A percentile compares a stretch with the other conserved stretches of the same genome.
phyloP scores from a whole-genome alignment of 106 monocot species.

The Dendrobium chrysotoxum region DNA sequence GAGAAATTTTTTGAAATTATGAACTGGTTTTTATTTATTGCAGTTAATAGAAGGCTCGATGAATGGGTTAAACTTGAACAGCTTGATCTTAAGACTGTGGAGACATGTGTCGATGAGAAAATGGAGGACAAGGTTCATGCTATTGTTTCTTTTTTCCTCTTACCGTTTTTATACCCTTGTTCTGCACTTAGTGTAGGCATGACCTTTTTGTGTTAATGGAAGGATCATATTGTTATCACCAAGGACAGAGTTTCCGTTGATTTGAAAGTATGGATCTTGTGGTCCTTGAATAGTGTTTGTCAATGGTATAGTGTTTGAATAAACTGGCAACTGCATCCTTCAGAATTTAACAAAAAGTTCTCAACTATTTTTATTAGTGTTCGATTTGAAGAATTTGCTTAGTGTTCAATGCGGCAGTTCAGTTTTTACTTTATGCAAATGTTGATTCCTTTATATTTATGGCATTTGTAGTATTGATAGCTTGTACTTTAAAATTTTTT shows the following conservation, averaged over 20 bases:
- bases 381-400: neutral
- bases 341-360: neutral
- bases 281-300: too few relatives aligned
- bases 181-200: too few relatives aligned
- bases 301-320: neutral
- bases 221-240: neutral
- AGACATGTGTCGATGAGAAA: constrained; percentile 83
- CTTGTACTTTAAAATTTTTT: neutral
- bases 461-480: neutral
- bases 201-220: neutral
- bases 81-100: constrained; percentile 94
- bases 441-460: neutral
- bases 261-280: neutral
- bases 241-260: neutral
- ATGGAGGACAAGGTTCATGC: constrained; percentile 76
- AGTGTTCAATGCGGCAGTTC: neutral
- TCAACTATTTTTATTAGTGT: neutral
- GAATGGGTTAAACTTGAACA: constrained; percentile 98
- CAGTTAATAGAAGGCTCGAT: constrained; percentile 98
- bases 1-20: neutral
- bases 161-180: too few relatives aligned
- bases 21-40: neutral
- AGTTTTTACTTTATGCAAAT: neutral
- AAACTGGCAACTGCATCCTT: neutral
- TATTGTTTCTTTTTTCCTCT: neutral